Conservation (phyloP, 2,329 filamentous ascomycete genomes). For the Cladosporium velox region DNA sequence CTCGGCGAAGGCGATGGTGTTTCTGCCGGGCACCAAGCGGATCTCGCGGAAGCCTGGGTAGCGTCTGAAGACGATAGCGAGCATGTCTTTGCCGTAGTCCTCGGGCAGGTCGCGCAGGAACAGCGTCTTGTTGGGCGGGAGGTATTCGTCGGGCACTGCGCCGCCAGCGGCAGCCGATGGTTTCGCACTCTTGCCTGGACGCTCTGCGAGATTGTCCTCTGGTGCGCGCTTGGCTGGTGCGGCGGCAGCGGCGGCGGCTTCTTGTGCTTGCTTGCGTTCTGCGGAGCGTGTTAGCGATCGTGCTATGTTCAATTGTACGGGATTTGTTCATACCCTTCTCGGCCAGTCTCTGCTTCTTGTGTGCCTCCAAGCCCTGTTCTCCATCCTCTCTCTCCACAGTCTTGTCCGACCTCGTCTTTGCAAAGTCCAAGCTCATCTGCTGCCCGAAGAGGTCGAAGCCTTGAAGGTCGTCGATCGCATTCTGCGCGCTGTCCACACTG, state of each 20-base stretch:
- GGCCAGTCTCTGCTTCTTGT: conserved; percentile 79
- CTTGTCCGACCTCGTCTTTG: conserved; percentile 82
- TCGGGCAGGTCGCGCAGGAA: conserved; percentile 92
- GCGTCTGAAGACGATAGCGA: conserved; percentile 78
- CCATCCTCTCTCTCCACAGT: conserved; percentile 74
- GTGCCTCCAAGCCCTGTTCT: conserved; percentile 78
- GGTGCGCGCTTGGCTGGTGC: conserved; percentile 51
- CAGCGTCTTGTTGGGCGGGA: conserved; percentile 94
- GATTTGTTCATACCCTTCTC: conserved; percentile 68
- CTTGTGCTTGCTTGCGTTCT: conserved; percentile 79
- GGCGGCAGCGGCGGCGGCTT: conserved; percentile 67
- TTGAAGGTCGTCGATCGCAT: conserved; percentile 84
- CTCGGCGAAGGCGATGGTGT: conserved; percentile 92
- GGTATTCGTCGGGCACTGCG: conserved; percentile 93
- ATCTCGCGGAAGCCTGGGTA: conserved; percentile 96
- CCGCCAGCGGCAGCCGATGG: conserved; percentile 63
- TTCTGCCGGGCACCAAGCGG: conserved; percentile 79
- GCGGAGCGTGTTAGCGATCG: background rate
- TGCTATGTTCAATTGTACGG: background rate
- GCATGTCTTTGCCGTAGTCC: conserved; percentile 76
- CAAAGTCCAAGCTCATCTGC: conserved; percentile 81
- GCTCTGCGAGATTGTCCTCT: conserved; percentile 58
- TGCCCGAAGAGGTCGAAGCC: conserved; percentile 93
- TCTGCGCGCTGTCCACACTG: conserved; percentile 71
- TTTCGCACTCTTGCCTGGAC: conserved; percentile 71